A percentile compares a stretch with the other conserved stretches of the same genome.
Evolutionary conservation across 2,329 filamentous ascomycete genomes (phyloP).

Genomic region (Alternaria sp.): DNA sequence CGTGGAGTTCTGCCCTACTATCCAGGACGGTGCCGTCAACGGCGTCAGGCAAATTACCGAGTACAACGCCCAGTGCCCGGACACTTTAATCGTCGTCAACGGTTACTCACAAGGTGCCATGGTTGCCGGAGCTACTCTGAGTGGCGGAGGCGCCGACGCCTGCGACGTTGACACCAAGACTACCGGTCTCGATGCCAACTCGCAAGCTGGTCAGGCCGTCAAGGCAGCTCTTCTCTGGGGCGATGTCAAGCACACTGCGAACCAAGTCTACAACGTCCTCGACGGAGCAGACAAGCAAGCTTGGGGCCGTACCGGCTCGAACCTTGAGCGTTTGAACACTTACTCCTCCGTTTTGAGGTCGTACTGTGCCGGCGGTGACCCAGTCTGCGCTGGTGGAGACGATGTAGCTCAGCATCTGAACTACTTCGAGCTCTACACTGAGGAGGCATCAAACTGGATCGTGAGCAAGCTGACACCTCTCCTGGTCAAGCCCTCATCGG

Average conservation of each 20-base stretch:
- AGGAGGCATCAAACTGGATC: slow-evolving; percentile 7
- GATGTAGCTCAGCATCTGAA: slow-evolving; percentile 3
- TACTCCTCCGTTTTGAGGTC: slow-evolving; percentile 7
- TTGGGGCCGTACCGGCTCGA: slow-evolving; percentile 8
- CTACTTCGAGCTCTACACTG: slow-evolving; percentile 10
- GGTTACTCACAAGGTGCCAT: slow-evolving; percentile 13
- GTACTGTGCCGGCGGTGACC: slow-evolving; percentile 10
- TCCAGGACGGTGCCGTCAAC: slow-evolving; percentile 8
- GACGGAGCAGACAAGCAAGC: slow-evolving; percentile 10
- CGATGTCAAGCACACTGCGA: slow-evolving; percentile 10
- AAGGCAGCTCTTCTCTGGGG: slow-evolving; percentile 10
- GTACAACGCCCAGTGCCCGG: slow-evolving; percentile 9
- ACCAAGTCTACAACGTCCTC: slow-evolving; percentile 11
- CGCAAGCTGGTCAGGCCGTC: slow-evolving; percentile 6
- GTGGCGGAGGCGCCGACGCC: slow-evolving; percentile 8
- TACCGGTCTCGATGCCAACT: not conserved
- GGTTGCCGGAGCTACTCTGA: slow-evolving; percentile 5
- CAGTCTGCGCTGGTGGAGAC: slow-evolving; percentile 1
- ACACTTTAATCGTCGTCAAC: slow-evolving; percentile 5
- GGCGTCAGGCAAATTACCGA: slow-evolving; percentile 11
- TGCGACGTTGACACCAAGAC: slow-evolving; percentile 6
- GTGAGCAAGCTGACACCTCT: slow-evolving; percentile 9
- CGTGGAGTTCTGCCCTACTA: slow-evolving; percentile 5
- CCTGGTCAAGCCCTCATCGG: not conserved
- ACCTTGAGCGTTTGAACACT: slow-evolving; percentile 4